Evolutionary conservation across 441 rosid genomes (phyloP).

Genomic region (Daphne laureola): DNA sequence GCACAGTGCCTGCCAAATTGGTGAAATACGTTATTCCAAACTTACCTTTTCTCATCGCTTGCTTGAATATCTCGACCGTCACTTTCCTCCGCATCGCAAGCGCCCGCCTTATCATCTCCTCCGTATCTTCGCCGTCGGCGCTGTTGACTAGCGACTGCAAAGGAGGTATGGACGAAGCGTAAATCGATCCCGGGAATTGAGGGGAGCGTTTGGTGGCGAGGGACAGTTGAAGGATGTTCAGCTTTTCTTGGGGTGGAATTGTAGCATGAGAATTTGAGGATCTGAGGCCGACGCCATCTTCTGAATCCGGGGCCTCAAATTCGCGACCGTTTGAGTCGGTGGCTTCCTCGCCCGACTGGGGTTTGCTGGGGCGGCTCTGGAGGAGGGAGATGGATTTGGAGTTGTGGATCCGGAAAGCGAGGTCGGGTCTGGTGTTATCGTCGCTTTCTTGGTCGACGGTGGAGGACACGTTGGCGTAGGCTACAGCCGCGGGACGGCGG

Average conservation of each 20-base stretch:
- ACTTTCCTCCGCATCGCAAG: constrained; percentile 65
- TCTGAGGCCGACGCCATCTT: constrained; percentile 15
- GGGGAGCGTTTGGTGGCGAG: constrained; percentile 59
- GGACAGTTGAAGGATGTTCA: constrained; percentile 49
- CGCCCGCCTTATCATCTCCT: constrained; percentile 60
- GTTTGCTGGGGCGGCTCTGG: constrained; percentile 26
- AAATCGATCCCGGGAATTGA: constrained; percentile 73
- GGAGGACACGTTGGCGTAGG: constrained; percentile 21
- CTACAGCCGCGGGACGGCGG: constrained; percentile 8
- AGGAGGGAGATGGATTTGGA: constrained; percentile 37
- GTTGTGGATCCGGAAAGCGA: constrained; percentile 44
- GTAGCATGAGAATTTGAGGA: neutral
- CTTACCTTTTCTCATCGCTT: constrained; percentile 56
- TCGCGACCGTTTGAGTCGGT: constrained; percentile 3
- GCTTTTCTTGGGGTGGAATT: constrained; percentile 25
- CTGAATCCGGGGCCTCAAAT: constrained; percentile 7
- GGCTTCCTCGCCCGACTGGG: constrained; percentile 6
- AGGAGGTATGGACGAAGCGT: constrained; percentile 35
- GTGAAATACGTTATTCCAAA: constrained; percentile 76
- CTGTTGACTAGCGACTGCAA: constrained; percentile 26
- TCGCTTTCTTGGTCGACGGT: constrained; percentile 17
- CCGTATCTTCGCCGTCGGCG: constrained; percentile 27
- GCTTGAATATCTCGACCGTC: constrained; percentile 60
- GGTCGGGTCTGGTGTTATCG: constrained; percentile 11
- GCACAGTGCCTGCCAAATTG: constrained; percentile 46